phyloP scores from a whole-genome alignment of 2,329 filamentous ascomycete genomes.

The Hansfordia pulvinata region DNA sequence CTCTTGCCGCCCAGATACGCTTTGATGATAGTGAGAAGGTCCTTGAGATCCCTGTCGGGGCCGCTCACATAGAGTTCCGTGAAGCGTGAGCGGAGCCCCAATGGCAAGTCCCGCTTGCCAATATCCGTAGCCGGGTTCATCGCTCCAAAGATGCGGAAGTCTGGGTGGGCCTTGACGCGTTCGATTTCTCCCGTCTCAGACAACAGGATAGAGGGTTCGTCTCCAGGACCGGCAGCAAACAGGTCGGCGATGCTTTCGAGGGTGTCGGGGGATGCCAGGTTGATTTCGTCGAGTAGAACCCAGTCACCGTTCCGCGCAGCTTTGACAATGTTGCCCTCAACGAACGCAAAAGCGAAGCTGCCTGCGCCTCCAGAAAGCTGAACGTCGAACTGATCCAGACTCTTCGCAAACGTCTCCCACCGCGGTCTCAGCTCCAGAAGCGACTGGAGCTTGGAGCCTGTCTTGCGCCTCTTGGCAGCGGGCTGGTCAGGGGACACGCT shows the following conservation, averaged over 20 bases:
- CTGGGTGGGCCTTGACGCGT: conserved; percentile 73
- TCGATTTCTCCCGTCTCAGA: conserved; percentile 92
- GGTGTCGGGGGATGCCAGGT: conserved; percentile 87
- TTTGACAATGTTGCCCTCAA: conserved; percentile 92
- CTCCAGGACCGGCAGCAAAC: conserved; percentile 57
- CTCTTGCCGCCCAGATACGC: conserved; percentile 68
- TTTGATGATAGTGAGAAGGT: conserved; percentile 76
- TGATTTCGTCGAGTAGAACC: conserved; percentile 95
- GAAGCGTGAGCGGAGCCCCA: conserved; percentile 80
- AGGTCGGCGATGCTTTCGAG: conserved; percentile 88
- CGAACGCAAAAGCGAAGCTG: conserved; percentile 83
- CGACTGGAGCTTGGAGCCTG: conserved; percentile 52
- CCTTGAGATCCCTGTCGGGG: conserved; percentile 75
- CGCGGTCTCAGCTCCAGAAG: conserved; percentile 43
- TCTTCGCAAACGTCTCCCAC: conserved; percentile 70
- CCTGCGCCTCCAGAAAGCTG: conserved; percentile 62
- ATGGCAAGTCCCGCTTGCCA: conserved; percentile 85
- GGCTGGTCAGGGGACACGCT: conserved; percentile 43
- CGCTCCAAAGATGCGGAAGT: conserved; percentile 92
- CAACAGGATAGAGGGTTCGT: conserved; percentile 69
- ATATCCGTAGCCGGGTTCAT: conserved; percentile 99
- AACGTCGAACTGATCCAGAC: conserved; percentile 64
- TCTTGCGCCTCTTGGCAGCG: conserved; percentile 55
- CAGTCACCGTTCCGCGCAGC: conserved; percentile 94
- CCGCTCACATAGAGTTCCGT: conserved; percentile 92